A percentile compares a stretch with the other conserved stretches of the same genome.
These are phyloP conservation scores for Millerago galiae DNA, from an alignment of 805 yeast species.

Conservation along the genomic window DNA sequence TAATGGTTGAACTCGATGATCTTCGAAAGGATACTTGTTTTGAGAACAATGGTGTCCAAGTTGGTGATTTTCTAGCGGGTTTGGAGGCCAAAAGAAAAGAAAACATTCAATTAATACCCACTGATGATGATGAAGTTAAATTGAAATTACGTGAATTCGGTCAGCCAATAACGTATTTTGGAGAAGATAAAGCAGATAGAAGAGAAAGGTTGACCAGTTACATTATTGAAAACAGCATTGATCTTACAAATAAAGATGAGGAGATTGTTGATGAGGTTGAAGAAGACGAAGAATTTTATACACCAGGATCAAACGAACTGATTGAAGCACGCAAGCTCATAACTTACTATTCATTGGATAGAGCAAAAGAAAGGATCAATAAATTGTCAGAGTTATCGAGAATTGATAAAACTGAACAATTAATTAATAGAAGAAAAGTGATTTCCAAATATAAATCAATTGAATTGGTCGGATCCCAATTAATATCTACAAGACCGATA, in stretches of 20 bases:
- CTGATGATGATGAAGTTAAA: conserved; percentile 60
- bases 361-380: conserved; percentile 37
- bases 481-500: conserved; percentile 63
- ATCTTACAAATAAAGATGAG: conserved; percentile 16
- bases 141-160: conserved; percentile 38
- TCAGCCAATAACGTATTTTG: conserved; percentile 50
- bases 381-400: conserved; percentile 26
- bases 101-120: conserved; percentile 41
- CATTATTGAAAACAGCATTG: conserved; percentile 29
- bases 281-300: conserved; percentile 72
- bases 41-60: conserved; percentile 20
- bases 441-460: conserved; percentile 28
- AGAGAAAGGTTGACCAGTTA: conserved; percentile 50
- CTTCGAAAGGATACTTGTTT: conserved; percentile 22
- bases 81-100: conserved; percentile 24
- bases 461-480: conserved; percentile 60
- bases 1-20: conserved; percentile 15
- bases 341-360: conserved; percentile 42
- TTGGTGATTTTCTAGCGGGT: conserved; percentile 22
- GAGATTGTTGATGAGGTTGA: conserved; percentile 24
- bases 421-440: conserved; percentile 41
- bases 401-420: conserved; percentile 34
- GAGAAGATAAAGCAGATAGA: conserved; percentile 57
- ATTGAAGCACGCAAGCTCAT: conserved; percentile 45
- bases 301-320: conserved; percentile 63